A percentile compares a stretch with the other conserved stretches of the same genome.
phyloP scores from a whole-genome alignment of 2,329 filamentous ascomycete genomes.

The Aspergillus sp. region DNA sequence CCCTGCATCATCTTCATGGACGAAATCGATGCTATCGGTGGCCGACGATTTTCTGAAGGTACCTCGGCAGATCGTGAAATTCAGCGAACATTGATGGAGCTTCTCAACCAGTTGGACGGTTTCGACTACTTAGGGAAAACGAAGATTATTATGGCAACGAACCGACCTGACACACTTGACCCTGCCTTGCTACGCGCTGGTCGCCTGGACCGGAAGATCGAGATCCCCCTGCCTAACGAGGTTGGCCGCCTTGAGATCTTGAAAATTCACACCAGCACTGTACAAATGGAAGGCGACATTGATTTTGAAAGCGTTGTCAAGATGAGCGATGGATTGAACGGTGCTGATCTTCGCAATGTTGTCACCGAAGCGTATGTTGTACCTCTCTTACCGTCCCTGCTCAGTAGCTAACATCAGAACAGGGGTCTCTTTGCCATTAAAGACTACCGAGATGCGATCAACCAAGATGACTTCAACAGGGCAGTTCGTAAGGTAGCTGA shows the following conservation, averaged over 20 bases:
- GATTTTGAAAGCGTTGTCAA: conserved; percentile 99
- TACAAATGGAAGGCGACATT: conserved; percentile 88
- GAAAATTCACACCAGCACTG: conserved; percentile 90
- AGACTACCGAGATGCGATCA: conserved; percentile 93
- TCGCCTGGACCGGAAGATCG: conserved; percentile 94
- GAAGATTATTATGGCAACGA: conserved; percentile 99
- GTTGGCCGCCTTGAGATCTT: conserved; percentile 94
- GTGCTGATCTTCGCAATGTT: conserved; percentile 94
- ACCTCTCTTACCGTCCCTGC: not conserved
- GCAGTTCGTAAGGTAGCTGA: conserved; percentile 96
- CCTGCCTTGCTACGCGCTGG: conserved; percentile 89
- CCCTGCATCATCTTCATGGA: conserved; percentile 99
- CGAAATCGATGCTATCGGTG: conserved; percentile 98
- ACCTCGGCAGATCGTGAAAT: conserved; percentile 98
- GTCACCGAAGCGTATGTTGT: conserved; percentile 91
- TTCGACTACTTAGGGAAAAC: conserved; percentile 99
- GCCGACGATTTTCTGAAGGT: conserved; percentile 92
- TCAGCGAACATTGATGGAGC: conserved; percentile 96
- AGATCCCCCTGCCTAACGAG: conserved; percentile 96
- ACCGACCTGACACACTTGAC: conserved; percentile 93
- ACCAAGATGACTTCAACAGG: conserved; percentile 99
- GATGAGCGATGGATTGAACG: conserved; percentile 98
- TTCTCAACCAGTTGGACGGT: conserved; percentile 96
- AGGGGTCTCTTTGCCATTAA: conserved; percentile 97
- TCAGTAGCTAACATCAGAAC: conserved; percentile 21